Evolutionary conservation across 805 yeast species (phyloP).

Genomic region (Saitoella complicata): DNA sequence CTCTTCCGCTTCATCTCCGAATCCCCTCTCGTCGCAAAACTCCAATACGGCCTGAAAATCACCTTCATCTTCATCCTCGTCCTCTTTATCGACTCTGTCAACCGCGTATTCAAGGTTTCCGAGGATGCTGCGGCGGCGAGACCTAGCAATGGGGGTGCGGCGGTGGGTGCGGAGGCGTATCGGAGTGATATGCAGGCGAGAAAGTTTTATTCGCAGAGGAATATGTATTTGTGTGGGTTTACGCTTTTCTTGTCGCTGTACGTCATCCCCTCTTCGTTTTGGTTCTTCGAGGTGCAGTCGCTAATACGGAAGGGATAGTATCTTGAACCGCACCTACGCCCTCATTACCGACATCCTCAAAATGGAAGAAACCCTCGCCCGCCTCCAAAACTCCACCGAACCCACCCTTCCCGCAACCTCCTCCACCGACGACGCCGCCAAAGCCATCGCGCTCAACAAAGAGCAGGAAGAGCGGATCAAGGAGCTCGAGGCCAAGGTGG

Average conservation of each 20-base stretch:
- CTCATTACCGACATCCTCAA: no score
- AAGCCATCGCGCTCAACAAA: no score
- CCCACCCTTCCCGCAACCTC: no score
- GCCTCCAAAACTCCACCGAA: no score
- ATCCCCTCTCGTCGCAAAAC: conserved; percentile 55
- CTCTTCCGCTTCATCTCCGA: conserved; percentile 44
- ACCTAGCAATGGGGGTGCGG: conserved; percentile 20
- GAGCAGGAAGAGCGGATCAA: no score
- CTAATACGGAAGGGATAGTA: conserved; percentile 21
- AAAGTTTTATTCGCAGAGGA: conserved; percentile 89
- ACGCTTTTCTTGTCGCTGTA: conserved; percentile 79
- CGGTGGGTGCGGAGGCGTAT: conserved; percentile 27
- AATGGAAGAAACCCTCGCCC: no score
- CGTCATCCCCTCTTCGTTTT: conserved; percentile 64
- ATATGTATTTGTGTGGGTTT: conserved; percentile 89
- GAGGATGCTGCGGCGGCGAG: conserved; percentile 30
- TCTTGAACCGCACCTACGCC: no score
- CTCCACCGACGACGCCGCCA: no score
- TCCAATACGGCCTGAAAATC: conserved; percentile 66
- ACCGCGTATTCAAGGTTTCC: conserved; percentile 56
- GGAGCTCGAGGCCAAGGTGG: no score
- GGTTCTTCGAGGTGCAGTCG: conserved; percentile 54
- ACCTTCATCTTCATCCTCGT: conserved; percentile 68
- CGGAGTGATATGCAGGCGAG: conserved; percentile 78
- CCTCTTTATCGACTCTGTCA: conserved; percentile 75